phyloP scores from a whole-genome alignment of 1,139 yeast genomes.

The Blastobotrys aristatus region DNA sequence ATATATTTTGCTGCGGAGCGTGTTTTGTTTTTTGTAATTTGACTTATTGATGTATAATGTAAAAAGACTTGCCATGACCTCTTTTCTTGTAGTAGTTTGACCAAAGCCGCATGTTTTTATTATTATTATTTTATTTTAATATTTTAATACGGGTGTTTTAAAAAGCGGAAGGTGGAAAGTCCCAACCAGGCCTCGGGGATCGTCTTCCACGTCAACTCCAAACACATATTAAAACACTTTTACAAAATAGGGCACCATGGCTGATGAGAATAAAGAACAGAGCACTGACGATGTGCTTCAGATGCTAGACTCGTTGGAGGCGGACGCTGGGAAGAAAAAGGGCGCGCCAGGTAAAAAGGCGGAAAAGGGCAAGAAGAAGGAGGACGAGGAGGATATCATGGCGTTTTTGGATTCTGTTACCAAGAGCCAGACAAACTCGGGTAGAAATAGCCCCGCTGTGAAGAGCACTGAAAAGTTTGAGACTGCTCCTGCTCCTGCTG shows the following conservation, averaged over 20 bases:
- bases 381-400: conserved; percentile 61
- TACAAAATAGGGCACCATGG: neutral
- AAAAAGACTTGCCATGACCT: too few species aligned
- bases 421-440: conserved; percentile 23
- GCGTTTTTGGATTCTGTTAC: conserved; percentile 80
- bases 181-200: too few species aligned
- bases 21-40: conserved; percentile 3
- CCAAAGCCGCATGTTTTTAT: too few species aligned
- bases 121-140: too few species aligned
- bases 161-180: too few species aligned
- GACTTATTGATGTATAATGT: conserved; percentile 8
- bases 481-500: neutral
- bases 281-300: conserved; percentile 72
- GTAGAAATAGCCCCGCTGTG: conserved; percentile 23
- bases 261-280: conserved; percentile 4
- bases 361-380: conserved; percentile 24
- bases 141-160: too few species aligned
- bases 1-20: too few species aligned
- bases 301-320: conserved; percentile 72
- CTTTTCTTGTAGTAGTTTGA: too few species aligned
- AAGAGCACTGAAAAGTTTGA: neutral
- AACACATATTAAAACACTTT: too few species aligned
- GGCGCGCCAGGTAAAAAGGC: conserved; percentile 19
- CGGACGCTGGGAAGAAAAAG: conserved; percentile 33
- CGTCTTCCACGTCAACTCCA: neutral